Evolutionary conservation across 148 eudicot species (phyloP), one percentile per base, ranked within the genome.

Genomic region (Talinum fruticosum): DNA sequence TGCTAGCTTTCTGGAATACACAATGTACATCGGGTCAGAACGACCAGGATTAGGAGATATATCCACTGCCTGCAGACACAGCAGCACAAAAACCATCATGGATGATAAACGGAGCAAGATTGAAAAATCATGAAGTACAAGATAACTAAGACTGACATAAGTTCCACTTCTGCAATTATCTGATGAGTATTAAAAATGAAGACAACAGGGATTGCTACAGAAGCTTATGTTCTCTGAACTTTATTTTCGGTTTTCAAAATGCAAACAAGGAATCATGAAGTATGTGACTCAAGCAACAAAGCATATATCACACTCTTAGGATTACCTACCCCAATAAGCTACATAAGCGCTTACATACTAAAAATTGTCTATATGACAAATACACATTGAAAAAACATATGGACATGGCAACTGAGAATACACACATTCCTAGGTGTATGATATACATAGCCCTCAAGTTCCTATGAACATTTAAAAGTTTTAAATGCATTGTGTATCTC

Each of bases 21-120:
- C 99, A 45, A 96, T 79, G 75, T 91, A 96, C 97, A 96, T 96
- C 0, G 99, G 99, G 78, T 96, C 99, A 37, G 99, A 90, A 34
- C 94, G 92, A 36, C 99, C 99, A 3, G 97, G 93, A 38, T 93
- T 96, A 0, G 99, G 99, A 37, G 99, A 93, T 88, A 96, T 93
- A 80, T 93, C 94, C 69, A 91, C 92, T 41, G 94, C 97, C 97
- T 95, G 85, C 85, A 89, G n/a, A 57, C 51, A 62, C 66, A 36
- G 49, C 21, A 64, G 73, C 23, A 38, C 38, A 71, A 10, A 75
- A 45, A 61, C 5, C 5, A 0, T 32, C 49, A 62, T 45, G n/a
- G 13, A 49, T n/a, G 19, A n/a, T 64, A 29, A 38, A 21, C 28
- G 41, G 45, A 6, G 69, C 73, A 70, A 38, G 71, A 5, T 3